phyloP scores from a whole-genome alignment of 2,329 filamentous ascomycete species.

The Plenodomus tracheiphilus region DNA sequence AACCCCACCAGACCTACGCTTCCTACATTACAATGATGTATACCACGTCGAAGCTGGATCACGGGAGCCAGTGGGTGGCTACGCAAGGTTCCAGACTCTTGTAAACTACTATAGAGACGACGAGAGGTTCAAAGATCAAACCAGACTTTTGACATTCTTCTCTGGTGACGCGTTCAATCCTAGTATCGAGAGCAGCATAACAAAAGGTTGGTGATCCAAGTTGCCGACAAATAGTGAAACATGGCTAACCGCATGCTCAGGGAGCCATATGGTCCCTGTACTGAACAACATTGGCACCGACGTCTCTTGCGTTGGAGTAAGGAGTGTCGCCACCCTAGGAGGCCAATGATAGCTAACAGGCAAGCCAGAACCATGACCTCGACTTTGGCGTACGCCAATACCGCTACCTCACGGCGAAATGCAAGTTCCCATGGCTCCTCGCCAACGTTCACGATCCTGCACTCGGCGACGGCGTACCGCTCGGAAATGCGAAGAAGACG shows the following conservation, averaged over 20 bases:
- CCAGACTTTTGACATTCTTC: slow-evolving; percentile 76
- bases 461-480: slow-evolving; percentile 71
- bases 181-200: slow-evolving; percentile 83
- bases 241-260: slow-evolving; percentile 39
- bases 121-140: slow-evolving; percentile 63
- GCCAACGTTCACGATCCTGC: slow-evolving; percentile 87
- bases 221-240: neutral
- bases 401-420: slow-evolving; percentile 70
- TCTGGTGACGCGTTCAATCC: slow-evolving; percentile 94
- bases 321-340: slow-evolving; percentile 34
- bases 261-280: slow-evolving; percentile 84
- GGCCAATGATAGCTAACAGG: slow-evolving; percentile 12
- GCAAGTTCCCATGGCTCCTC: slow-evolving; percentile 85
- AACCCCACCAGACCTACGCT: slow-evolving; percentile 69
- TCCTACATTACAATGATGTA: slow-evolving; percentile 92
- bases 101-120: slow-evolving; percentile 73
- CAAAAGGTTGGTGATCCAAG: slow-evolving; percentile 65
- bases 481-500: slow-evolving; percentile 76
- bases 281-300: slow-evolving; percentile 77
- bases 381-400: slow-evolving; percentile 89
- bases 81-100: slow-evolving; percentile 77
- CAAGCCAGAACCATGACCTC: slow-evolving; percentile 77
- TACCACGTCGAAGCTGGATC: slow-evolving; percentile 81
- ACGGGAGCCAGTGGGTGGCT: slow-evolving; percentile 80
- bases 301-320: slow-evolving; percentile 79